Evolutionary conservation across 2,329 filamentous ascomycete genomes (phyloP), one percentile per base, ranked within the genome.

Genomic region (Rhinocladiella mackenziei): DNA sequence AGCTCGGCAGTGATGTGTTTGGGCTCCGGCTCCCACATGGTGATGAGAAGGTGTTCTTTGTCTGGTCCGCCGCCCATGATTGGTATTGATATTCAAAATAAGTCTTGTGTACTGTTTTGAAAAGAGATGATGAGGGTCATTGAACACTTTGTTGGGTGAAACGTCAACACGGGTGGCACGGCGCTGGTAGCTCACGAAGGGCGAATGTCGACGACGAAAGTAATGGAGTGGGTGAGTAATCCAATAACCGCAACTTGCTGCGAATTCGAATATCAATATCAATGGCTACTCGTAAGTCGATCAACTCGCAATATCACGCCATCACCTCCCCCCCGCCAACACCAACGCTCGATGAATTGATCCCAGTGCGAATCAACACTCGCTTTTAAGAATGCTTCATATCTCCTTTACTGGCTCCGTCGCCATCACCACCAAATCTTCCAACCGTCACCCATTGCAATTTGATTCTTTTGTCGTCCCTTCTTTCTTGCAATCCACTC

Each of bases 401-500:
- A 7, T 29, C 43, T 17, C 19, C 42, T 15, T 33, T 32, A 9
- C 38, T 25, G 2, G 10, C 22, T 30, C 44, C 50, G 3, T 50
- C 50, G 9, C 50, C 65, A 59, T 73, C 70, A 17, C 70, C 70
- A 41, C 69, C 69, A 15, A 65, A 67, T 14, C 69, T 66, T 5
- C 70, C 70, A 11, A 73, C 69, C 0, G 69, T 72, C 17, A 72
- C 70, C 70, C 75, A 77, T 43, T 70, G 70, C 32, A 74, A 69
- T 56, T 74, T 74, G 3, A 62, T 64, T 60, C 71, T 63, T 60
- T 62, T 55, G 4, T 57, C 67, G 29, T 65, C 68, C 19, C 76
- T 73, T 13, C 60, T 72, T 8, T 65, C 73, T 38, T 52, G 54
- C 34, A 61, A 35, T 8, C 60, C 60, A 29, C 55, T 56, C 60